Evolutionary conservation across 2,329 filamentous ascomycete species (phyloP).

Genomic region (Dryadomyces quercus-mongolicae): DNA sequence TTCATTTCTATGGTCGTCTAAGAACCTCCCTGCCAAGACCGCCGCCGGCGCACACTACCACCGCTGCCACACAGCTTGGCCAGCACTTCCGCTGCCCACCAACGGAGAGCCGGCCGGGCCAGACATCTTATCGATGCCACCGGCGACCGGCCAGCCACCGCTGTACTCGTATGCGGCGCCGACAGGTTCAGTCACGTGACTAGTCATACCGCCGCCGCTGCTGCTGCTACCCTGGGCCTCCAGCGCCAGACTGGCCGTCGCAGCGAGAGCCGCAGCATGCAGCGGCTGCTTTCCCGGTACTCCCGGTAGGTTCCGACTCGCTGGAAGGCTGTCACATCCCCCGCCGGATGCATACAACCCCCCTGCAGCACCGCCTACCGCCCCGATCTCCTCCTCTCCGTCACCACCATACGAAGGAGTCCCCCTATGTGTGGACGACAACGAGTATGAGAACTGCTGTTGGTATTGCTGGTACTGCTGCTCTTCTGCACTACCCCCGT

Average conservation of each 20-base stretch:
- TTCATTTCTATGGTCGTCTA: too few species aligned
- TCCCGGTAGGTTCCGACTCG: too few species aligned
- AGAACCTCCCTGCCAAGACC: too few species aligned
- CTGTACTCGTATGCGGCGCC: neutral
- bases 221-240: neutral
- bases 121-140: too few species aligned
- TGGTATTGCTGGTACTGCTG: slow-evolving; percentile 4
- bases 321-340: too few species aligned
- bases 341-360: too few species aligned
- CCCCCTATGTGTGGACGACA: neutral
- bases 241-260: neutral
- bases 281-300: too few species aligned
- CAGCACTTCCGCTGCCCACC: neutral
- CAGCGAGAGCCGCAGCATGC: neutral
- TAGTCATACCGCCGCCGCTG: neutral
- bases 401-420: neutral
- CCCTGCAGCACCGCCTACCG: neutral
- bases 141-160: neutral
- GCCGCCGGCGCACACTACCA: too few species aligned
- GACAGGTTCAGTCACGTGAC: neutral
- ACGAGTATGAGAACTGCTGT: slow-evolving; percentile 1
- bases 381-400: neutral
- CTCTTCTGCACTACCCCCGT: neutral
- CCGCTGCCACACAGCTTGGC: too few species aligned
- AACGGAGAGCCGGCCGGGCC: too few species aligned